phyloP scores from a whole-genome alignment of 1,139 yeast species.

The Sugiyamaella pinicola region DNA sequence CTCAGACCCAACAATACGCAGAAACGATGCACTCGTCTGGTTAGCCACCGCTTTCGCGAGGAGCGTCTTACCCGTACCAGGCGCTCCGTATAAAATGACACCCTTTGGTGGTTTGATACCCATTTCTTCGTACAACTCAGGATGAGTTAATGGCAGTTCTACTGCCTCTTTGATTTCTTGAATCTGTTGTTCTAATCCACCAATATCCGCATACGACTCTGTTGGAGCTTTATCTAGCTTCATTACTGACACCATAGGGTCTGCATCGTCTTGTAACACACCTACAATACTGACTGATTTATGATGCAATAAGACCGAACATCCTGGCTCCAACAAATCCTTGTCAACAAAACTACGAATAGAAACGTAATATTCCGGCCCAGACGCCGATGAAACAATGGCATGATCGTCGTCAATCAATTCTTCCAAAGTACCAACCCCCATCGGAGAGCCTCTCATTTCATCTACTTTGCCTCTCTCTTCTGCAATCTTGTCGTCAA shows the following conservation, averaged over 20 bases:
- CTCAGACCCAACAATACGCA: conserved; percentile 96
- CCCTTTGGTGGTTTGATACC: conserved; percentile 99
- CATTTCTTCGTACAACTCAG: conserved; percentile 98
- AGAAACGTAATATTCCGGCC: conserved; percentile 95
- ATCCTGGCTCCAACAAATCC: conserved; percentile 96
- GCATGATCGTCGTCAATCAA: conserved; percentile 99
- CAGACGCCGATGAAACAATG: conserved; percentile 92
- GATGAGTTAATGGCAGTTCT: conserved; percentile 95
- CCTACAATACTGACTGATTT: conserved; percentile 95
- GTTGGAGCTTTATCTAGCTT: conserved; percentile 96
- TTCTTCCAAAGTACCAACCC: conserved; percentile 95
- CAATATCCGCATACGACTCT: conserved; percentile 95
- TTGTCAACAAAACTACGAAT: conserved; percentile 97
- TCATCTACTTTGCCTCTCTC: conserved; percentile 95
- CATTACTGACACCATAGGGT: conserved; percentile 98
- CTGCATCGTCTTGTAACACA: conserved; percentile 94
- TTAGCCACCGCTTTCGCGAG: conserved; percentile 98
- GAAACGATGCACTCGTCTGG: conserved; percentile 93
- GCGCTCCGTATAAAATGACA: conserved; percentile 96
- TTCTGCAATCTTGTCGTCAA: conserved; percentile 95
- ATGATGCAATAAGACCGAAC: conserved; percentile 93
- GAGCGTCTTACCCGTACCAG: conserved; percentile 98
- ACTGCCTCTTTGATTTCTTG: conserved; percentile 99
- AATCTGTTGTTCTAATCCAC: conserved; percentile 93
- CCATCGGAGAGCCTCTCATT: conserved; percentile 94